Percentiles rank a stretch among this genome's conserved stretches.
These are phyloP conservation scores for Triticum timopheevii DNA, from an alignment of 176 grass and related monocot genomes.

Conservation along the genomic window DNA sequence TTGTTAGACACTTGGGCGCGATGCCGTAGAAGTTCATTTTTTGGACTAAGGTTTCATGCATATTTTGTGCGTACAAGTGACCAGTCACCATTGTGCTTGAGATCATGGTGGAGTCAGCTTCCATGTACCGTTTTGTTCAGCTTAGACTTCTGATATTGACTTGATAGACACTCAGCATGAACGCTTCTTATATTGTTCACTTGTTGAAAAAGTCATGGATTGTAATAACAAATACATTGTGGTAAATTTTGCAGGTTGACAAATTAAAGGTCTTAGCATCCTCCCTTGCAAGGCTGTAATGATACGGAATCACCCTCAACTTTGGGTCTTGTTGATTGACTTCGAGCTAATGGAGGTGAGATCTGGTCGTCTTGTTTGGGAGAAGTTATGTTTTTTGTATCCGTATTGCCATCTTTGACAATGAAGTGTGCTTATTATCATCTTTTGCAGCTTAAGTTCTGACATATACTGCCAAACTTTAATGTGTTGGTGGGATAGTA, in stretches of 20 bases:
- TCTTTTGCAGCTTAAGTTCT: constrained; percentile 76
- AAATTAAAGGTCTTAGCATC: constrained; percentile 88
- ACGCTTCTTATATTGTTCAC: background rate
- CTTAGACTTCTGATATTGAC: constrained; percentile 8
- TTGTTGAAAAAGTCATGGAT: background rate
- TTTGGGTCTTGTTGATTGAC: too few relatives aligned
- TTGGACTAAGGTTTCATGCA: constrained; percentile 3
- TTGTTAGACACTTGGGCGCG: background rate
- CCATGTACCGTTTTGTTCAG: background rate
- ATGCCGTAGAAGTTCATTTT: background rate
- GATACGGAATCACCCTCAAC: too few relatives aligned
- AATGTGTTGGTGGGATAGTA: constrained; percentile 99
- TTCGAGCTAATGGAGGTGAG: background rate
- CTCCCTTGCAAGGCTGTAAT: constrained; percentile 50
- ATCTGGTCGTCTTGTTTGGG: constrained; percentile 18
- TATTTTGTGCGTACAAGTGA: background rate
- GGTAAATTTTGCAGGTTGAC: constrained; percentile 55
- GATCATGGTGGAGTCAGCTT: background rate
- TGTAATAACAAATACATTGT: constrained; percentile 27
- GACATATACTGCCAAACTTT: constrained; percentile 97
- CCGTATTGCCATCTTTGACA: constrained; percentile 11
- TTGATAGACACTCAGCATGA: background rate
- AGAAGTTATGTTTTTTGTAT: constrained; percentile 3
- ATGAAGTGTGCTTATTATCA: constrained; percentile 29
- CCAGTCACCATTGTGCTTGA: background rate